Base-by-base conservation (phyloP, 192 early-diverging fungal genomes). In the Ambispora gerdemannii region DNA sequence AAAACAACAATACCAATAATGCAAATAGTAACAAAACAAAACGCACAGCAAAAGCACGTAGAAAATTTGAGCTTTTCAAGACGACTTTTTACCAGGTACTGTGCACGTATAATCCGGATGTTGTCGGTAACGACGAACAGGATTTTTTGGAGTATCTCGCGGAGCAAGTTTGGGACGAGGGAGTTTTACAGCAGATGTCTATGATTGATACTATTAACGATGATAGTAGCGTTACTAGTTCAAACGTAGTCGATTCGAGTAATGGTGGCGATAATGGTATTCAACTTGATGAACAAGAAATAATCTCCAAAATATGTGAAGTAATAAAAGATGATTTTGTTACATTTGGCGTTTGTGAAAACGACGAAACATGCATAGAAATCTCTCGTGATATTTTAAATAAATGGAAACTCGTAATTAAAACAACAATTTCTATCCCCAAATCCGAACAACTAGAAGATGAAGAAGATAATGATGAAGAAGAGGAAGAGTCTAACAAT, bases 121-220 rank as follows among this genome's bases (percentile, higher is more conserved):
- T 65, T 55, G 35, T 68, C 36, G 50, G 6, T 20, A 15, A 10
- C 1, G 66, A 56, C 4, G 31, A 56, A 2, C 24, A 20, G 6
- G 66, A 56, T 22, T 56, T 55, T 55, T 15, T 68, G 24, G 66
- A 68, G 50, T 68, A 68, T 68, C 27, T 68, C 19, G 33, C 22
- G 2, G 52, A 35, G 24, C 31, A 68, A 55, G 33, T 68, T 34
- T 68, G 66, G 66, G 35, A 68, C 24, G 22, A 50, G 35, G 33
- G 32, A 8, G 22, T 25, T 4, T 56, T 68, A 55, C 50, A 55
- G 3, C 4, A 51, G 51, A 31, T 67, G 4, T 25, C 28, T 6
- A 52, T 43, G 24, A 38, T 20, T 24, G 7, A 15, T 7, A 2
- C 30, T 3, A 3, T 60, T 17, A 25, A 36, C 20, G 4, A 7